Evolutionary conservation across 352 stramenopile genomes (phyloP), one percentile per base, ranked within the genome.

Genomic region (Stramenopiles sp.): DNA sequence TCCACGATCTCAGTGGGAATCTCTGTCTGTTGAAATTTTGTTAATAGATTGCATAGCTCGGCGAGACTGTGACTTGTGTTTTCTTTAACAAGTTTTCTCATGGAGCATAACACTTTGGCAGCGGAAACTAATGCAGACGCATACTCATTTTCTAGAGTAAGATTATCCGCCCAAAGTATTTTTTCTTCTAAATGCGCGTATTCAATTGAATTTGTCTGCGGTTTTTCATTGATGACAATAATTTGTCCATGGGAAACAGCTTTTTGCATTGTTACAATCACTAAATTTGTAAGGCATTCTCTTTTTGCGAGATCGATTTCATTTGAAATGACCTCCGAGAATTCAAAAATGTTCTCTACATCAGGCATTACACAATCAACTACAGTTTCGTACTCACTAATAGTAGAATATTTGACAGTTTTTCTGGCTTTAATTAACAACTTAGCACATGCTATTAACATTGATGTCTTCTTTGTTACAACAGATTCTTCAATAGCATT

Each of bases 271-370:
- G 30, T 78, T 14, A 33, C 71, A 33, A 33, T 8, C 4, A 33
- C 31, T 31, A 33, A 33, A 31, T 33, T 31, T 14, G 4, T 33
- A 14, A 78, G 22, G 22, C 71, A 78, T 78, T 78, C 71, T 78
- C 22, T 31, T 14, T 33, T 31, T 31, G 71, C 71, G 14, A 78
- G 71, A 33, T 78, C 71, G 4, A 78, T 78, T 78, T 78, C 71
- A 78, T 55, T 55, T 55, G 39, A 55, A 55, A 55, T 55, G 4
- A 14, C 4, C 4, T 14, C 4, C 4, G 39, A 4, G 14, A 55
- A 55, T 14, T 55, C 39, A 4, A 55, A 4, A 14, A 55, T 14
- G 14, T 55, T 55, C 14, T 55, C 39, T 14, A 55, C 4, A 14
- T 55, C 39, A 14, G 39, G 39, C 39, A 14, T 4, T 55, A 14